Evolutionary conservation across 768 basidiomycete species (phyloP), one percentile per base, ranked within the genome.

Genomic region (Russula vinacea): DNA sequence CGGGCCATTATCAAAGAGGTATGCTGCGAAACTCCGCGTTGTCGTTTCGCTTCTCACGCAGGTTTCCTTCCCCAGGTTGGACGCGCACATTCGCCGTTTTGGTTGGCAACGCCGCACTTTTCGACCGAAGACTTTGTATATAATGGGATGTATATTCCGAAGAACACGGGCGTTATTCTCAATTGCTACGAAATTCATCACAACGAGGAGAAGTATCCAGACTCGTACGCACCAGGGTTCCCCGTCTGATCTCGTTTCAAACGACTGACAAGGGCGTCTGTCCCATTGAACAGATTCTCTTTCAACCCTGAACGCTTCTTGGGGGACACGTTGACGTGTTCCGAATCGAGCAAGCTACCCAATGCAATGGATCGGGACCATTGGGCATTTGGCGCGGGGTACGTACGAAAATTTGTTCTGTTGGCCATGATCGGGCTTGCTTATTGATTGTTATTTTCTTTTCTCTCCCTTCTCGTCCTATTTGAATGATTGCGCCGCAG

Each of bases 361-460:
- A 56, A 56, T 11, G 56, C 56, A 8, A 55, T 55, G 37, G 73
- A 82, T 58, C 76, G 80, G 47, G 81, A 82, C 63, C 79, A 82
- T 62, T 82, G 81, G 81, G 75, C 76, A 70, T 82, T 80, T 56
- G 81, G 81, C 22, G 79, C 71, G 1, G 81, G 80, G 80, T 82
- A 68, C 39, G 75, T 71, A 22, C 32, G 40, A 44, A 24, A 29
- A 33, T 13, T 45, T 42, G 7, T 45, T 26, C 49, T 50, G 49
- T 50, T 26, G 49, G 49, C 14, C 49, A 26, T 50, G 26, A 29
- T 29, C 26, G 16, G 8, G 24, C 24, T 50, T 13, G 13, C 1
- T 47, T 17, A 22, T 47, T 35, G 42, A 45, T 22, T 4, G 14
- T 14, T 47, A 5, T 24, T 26, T 5, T 16, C 24, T 50, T 49